Evolutionary conservation across 2,329 filamentous ascomycete genomes (phyloP), one percentile per base, ranked within the genome.

Genomic region (Cercospora zeae-maydis): DNA sequence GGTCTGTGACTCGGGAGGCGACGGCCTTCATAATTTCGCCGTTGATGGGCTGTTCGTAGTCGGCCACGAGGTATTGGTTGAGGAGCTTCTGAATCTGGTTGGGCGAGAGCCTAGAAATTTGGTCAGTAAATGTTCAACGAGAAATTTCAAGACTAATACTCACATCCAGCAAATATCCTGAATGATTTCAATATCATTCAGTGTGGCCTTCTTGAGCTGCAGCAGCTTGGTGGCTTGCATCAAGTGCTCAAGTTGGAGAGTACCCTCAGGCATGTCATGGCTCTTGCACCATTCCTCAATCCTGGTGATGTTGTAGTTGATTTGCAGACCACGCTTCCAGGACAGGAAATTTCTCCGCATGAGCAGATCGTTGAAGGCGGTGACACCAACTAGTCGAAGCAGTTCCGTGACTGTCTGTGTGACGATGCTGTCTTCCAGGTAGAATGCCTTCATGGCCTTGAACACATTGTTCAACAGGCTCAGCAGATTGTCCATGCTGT

Each of bases 211-310:
- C 88, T 99, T 99, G 67, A 99, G 83, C 78, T 99, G 95, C 68
- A 99, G 84, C 67, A 99, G 88, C 81, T 99, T 99, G 19, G 95
- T 99, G 58, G 95, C 95, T 91, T 98, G 93, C 95, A 99, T 99
- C 71, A 99, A 81, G 82, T 99, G 95, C 82, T 99, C 95, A 61
- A 99, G 85, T 80, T 98, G 93, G 58, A 99, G 84, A 31, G 93
- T 99, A 60, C 95, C 95, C 78, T 99, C 93, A 1, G 95, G 95
- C 93, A 99, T 98, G 72, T 98, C 95, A 77, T 99, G 96, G 74
- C 93, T 96, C 86, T 99, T 99, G 81, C 95, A 99, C 95, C 95
- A 99, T 79, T 99, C 95, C 78, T 99, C 95, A 67, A 99, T 99
- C 62, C 95, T 87, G 24, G 95, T 99, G 77, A 99, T 99, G 81